Percentiles rank a stretch among this genome's conserved stretches.
Conservation (phyloP, 306 rosid species). For the Albizia julibrissin region DNA sequence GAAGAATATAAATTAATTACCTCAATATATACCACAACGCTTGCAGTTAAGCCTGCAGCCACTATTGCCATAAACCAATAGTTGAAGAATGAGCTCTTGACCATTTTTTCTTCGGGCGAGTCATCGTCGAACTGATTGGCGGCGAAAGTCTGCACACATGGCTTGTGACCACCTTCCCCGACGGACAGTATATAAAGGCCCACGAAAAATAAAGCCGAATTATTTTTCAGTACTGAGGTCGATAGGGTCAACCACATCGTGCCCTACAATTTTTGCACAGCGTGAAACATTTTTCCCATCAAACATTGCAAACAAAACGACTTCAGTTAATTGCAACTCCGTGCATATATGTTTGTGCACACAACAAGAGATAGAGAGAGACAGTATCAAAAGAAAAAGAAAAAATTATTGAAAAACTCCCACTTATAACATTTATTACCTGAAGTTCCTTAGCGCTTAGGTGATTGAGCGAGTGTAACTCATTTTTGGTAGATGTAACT, state of each 20-base stretch:
- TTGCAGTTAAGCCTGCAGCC: background rate
- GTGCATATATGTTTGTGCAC: no score
- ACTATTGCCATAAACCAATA: slow-evolving; percentile 81
- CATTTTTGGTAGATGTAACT: no score
- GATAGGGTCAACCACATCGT: slow-evolving; percentile 59
- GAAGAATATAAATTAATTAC: background rate
- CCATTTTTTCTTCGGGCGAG: slow-evolving; percentile 50
- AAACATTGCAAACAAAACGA: background rate
- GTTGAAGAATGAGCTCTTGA: slow-evolving; percentile 70
- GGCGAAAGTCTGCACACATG: slow-evolving; percentile 82
- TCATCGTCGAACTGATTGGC: slow-evolving; percentile 82
- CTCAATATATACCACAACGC: background rate
- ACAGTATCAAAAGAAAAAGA: no score
- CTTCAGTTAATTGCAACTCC: background rate
- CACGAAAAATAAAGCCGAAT: slow-evolving; percentile 37
- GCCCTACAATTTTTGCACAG: slow-evolving; percentile 41
- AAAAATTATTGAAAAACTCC: no score
- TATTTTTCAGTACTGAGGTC: slow-evolving; percentile 42
- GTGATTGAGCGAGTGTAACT: no score
- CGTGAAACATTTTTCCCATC: background rate
- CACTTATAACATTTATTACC: no score
- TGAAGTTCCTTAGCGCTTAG: no score
- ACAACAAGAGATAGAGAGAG: no score
- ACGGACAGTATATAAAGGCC: slow-evolving; percentile 60
- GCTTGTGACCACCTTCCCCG: slow-evolving; percentile 80